phyloP scores from a whole-genome alignment of 495 filamentous ascomycete species.

The Talaromyces liani region DNA sequence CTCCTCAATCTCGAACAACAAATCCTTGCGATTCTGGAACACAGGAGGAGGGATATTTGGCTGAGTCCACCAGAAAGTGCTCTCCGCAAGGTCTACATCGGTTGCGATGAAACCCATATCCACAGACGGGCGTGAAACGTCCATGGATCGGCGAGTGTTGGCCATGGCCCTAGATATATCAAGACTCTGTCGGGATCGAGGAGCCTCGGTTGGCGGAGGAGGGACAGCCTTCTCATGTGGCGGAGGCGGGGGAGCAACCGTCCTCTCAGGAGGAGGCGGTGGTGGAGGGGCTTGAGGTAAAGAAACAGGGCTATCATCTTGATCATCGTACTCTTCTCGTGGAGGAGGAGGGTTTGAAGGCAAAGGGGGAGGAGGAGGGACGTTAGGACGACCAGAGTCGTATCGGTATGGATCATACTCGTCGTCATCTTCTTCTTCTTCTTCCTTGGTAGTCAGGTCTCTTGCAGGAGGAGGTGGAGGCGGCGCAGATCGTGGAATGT shows the following conservation, averaged over 20 bases:
- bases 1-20: constrained; percentile 80
- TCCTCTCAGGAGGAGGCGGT: constrained; percentile 13
- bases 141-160: constrained; percentile 62
- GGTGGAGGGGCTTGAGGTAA: constrained; percentile 21
- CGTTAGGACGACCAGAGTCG: constrained; percentile 28
- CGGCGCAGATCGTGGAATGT: constrained; percentile 20
- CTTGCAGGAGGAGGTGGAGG: constrained; percentile 57
- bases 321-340: constrained; percentile 8
- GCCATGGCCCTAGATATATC: constrained; percentile 51
- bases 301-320: constrained; percentile 23
- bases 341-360: constrained; percentile 15
- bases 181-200: constrained; percentile 54
- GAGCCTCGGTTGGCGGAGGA: constrained; percentile 24
- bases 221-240: constrained; percentile 14
- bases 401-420: constrained; percentile 74
- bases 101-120: constrained; percentile 79
- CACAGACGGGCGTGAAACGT: constrained; percentile 54
- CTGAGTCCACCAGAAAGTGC: constrained; percentile 77
- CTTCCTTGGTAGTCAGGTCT: constrained; percentile 24
- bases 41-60: constrained; percentile 64
- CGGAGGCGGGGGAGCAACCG: constrained; percentile 16
- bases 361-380: constrained; percentile 13
- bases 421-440: constrained; percentile 43
- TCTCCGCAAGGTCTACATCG: constrained; percentile 70
- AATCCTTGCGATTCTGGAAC: constrained; percentile 75